Evolutionary conservation across 139 green algal genomes (phyloP).

Genomic region (Picochlorum sp.): DNA sequence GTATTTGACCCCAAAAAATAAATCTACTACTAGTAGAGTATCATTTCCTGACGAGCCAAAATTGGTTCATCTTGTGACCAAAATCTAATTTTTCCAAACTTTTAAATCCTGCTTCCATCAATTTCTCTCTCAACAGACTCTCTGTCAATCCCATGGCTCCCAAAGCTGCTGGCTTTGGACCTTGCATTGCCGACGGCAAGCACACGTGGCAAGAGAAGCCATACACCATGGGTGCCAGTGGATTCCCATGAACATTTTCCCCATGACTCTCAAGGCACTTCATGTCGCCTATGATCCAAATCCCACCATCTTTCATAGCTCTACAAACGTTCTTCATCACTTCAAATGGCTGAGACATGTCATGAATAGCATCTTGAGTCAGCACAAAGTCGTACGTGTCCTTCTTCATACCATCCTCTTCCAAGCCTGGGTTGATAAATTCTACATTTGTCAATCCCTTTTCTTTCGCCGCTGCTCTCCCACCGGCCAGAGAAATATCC

Average conservation of each 20-base stretch:
- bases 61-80: background rate
- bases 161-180: slow-evolving; percentile 1
- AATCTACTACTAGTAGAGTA: no score
- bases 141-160: slow-evolving; percentile 8
- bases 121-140: background rate
- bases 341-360: slow-evolving; percentile 14
- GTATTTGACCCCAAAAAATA: no score
- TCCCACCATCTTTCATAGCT: slow-evolving; percentile 1
- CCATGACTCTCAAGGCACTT: slow-evolving; percentile 3
- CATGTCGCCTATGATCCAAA: slow-evolving; percentile 21
- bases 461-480: background rate
- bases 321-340: slow-evolving; percentile 8
- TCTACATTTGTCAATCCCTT: slow-evolving; percentile 2
- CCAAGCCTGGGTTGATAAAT: slow-evolving; percentile 12
- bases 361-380: slow-evolving; percentile 24
- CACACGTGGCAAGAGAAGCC: slow-evolving; percentile 19
- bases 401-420: slow-evolving; percentile 6
- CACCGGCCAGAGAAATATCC: slow-evolving; percentile 5
- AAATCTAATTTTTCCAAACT: background rate
- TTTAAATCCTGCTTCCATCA: background rate
- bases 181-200: slow-evolving; percentile 16
- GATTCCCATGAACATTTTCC: slow-evolving; percentile 8
- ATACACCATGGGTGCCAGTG: slow-evolving; percentile 13
- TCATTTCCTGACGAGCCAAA: background rate
- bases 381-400: slow-evolving; percentile 14